Evolutionary conservation across 768 basidiomycete genomes (phyloP).

Genomic region (Mycena crocata): DNA sequence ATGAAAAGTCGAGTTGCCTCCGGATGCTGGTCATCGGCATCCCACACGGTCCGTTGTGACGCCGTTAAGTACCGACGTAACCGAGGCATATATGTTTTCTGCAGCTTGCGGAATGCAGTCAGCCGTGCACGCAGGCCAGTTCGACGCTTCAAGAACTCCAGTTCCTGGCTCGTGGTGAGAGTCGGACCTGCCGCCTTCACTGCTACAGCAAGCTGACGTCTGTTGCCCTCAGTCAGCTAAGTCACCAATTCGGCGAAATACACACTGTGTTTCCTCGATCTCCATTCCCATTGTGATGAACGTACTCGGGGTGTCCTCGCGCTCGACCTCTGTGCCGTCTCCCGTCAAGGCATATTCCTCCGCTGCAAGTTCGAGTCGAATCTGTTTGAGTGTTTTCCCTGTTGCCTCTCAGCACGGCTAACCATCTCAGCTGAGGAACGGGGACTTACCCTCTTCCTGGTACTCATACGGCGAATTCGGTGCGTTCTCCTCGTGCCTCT

Average conservation of each 20-base stretch:
- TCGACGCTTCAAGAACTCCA: not conserved
- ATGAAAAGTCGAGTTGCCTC: not conserved
- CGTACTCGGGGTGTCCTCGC: not conserved
- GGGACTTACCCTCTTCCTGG: not conserved
- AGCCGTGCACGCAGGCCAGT: too few relatives aligned
- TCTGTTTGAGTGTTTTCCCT: not conserved
- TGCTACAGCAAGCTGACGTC: not conserved
- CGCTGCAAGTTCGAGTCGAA: not conserved
- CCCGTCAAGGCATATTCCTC: not conserved
- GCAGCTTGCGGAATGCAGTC: too few relatives aligned
- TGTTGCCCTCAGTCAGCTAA: not conserved
- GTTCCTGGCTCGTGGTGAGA: not conserved
- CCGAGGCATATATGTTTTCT: too few relatives aligned
- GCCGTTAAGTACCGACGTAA: too few relatives aligned
- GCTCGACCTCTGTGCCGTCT: not conserved
- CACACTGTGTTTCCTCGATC: not conserved
- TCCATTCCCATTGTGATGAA: not conserved
- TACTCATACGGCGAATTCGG: slow-evolving; percentile 3
- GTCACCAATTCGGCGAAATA: too few relatives aligned
- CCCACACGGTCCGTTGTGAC: too few relatives aligned
- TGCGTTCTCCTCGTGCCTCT: not conserved
- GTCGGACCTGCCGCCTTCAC: not conserved
- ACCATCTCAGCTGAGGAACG: too few relatives aligned
- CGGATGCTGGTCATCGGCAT: too few relatives aligned
- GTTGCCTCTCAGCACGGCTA: too few relatives aligned